Evolutionary conservation across 2,329 filamentous ascomycete species (phyloP).

Genomic region (Macrophomina pseudophaseolina): DNA sequence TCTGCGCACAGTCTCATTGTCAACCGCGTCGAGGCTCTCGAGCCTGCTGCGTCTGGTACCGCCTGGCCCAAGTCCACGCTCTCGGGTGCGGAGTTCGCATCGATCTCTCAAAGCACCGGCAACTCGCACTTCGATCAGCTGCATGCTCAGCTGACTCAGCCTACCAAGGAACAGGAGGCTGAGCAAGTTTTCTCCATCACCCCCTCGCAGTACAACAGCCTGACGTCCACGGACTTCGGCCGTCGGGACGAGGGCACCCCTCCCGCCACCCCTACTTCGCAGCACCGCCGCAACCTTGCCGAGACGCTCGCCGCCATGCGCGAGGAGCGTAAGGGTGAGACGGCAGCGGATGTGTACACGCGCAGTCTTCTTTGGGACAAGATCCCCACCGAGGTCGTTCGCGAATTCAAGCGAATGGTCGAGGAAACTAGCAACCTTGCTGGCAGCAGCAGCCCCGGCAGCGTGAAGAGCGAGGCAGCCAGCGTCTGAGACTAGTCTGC

Average conservation of each 20-base stretch:
- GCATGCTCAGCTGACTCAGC: conserved; percentile 56
- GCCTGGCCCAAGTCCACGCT: conserved; percentile 45
- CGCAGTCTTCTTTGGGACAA: conserved; percentile 92
- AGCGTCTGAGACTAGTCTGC: conserved; percentile 32
- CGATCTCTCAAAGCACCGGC: conserved; percentile 36
- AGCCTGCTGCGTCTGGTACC: conserved; percentile 44
- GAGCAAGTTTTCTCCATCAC: conserved; percentile 89
- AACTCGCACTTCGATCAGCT: conserved; percentile 43
- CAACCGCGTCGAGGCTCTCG: conserved; percentile 52
- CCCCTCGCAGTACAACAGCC: conserved; percentile 83
- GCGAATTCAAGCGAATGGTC: conserved; percentile 90
- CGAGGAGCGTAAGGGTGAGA: conserved; percentile 68
- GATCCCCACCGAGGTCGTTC: conserved; percentile 88
- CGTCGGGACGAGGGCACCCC: conserved; percentile 48
- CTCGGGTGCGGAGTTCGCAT: conserved; percentile 43
- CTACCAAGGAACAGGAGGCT: conserved; percentile 82
- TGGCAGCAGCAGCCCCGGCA: conserved; percentile 38
- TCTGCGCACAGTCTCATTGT: conserved; percentile 54
- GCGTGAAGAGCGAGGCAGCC: conserved; percentile 37
- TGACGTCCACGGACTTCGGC: conserved; percentile 76
- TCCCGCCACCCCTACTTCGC: conserved; percentile 43
- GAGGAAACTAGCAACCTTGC: conserved; percentile 65
- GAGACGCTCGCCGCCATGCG: conserved; percentile 83
- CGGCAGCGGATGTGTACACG: conserved; percentile 87
- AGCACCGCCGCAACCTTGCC: conserved; percentile 73